phyloP scores from a whole-genome alignment of 805 yeast genomes.

The Barnettozyma populi region DNA sequence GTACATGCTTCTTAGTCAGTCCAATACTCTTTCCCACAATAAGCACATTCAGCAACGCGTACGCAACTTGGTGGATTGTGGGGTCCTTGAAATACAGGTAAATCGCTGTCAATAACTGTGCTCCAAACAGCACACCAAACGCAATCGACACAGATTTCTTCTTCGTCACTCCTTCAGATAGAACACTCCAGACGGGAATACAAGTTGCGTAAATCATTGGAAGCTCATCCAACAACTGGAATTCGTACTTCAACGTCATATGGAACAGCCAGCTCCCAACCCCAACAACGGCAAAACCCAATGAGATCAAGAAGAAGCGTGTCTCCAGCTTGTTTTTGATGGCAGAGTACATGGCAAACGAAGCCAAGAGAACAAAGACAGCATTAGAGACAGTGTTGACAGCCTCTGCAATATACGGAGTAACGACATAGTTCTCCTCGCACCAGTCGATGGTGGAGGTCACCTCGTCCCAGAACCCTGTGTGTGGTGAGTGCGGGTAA shows the following conservation, averaged over 20 bases:
- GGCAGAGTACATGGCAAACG: constrained; percentile 60
- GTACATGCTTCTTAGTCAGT: constrained; percentile 49
- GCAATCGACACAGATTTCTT: constrained; percentile 40
- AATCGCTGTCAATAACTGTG: constrained; percentile 58
- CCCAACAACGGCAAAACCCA: constrained; percentile 87
- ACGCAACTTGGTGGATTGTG: constrained; percentile 81
- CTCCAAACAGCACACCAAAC: constrained; percentile 43
- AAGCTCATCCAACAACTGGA: constrained; percentile 87
- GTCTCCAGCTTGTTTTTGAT: constrained; percentile 54
- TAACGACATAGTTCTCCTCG: constrained; percentile 90
- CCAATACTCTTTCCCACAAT: constrained; percentile 57
- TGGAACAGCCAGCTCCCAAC: constrained; percentile 94
- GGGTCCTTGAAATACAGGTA: constrained; percentile 77
- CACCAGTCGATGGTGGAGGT: constrained; percentile 99
- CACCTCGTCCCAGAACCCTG: constrained; percentile 75
- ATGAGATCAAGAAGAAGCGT: constrained; percentile 63
- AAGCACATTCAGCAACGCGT: constrained; percentile 70
- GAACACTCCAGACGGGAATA: constrained; percentile 83
- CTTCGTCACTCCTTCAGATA: constrained; percentile 48
- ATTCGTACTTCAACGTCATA: constrained; percentile 88
- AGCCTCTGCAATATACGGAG: constrained; percentile 83
- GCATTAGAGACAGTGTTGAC: constrained; percentile 80
- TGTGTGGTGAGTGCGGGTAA: constrained; percentile 48
- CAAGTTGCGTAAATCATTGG: constrained; percentile 99
- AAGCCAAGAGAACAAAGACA: constrained; percentile 49